Conservation (phyloP, 208 protist species). For the Leishmania aethiopica region DNA sequence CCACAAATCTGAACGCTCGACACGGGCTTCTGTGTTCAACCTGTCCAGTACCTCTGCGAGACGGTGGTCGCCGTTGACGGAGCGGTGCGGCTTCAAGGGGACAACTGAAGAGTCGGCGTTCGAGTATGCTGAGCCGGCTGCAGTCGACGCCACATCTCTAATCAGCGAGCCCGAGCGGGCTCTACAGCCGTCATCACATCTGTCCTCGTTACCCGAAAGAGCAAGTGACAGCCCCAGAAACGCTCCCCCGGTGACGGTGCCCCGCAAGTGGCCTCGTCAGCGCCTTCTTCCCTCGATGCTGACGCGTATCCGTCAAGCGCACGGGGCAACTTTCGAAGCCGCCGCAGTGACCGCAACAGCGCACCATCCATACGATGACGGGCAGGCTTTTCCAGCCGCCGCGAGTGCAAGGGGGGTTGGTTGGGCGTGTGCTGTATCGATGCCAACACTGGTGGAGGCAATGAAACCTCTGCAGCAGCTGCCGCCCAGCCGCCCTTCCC, state of each 20-base stretch:
- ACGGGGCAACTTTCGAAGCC: background rate
- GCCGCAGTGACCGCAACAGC: background rate
- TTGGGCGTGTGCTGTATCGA: background rate
- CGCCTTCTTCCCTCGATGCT: background rate
- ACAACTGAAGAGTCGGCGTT: background rate
- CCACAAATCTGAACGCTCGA: background rate
- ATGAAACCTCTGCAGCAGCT: background rate
- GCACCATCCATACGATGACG: slow-evolving; percentile 7
- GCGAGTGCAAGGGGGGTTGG: background rate
- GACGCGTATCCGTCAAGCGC: too few species aligned
- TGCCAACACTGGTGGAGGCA: too few species aligned
- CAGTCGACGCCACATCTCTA: background rate
- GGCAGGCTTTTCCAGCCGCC: background rate
- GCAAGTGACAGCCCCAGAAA: background rate
- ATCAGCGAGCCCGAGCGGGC: background rate
- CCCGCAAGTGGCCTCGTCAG: background rate
- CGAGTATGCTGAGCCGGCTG: background rate
- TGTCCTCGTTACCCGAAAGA: too few species aligned
- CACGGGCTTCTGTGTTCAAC: background rate
- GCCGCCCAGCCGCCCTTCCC: background rate
- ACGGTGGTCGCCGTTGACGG: slow-evolving; percentile 5
- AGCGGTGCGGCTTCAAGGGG: background rate
- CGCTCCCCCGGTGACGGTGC: background rate
- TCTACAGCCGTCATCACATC: background rate
- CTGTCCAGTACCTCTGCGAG: background rate